Base-by-base conservation (phyloP, 2,329 filamentous ascomycete genomes). In the Neonectria neomacrospora region DNA sequence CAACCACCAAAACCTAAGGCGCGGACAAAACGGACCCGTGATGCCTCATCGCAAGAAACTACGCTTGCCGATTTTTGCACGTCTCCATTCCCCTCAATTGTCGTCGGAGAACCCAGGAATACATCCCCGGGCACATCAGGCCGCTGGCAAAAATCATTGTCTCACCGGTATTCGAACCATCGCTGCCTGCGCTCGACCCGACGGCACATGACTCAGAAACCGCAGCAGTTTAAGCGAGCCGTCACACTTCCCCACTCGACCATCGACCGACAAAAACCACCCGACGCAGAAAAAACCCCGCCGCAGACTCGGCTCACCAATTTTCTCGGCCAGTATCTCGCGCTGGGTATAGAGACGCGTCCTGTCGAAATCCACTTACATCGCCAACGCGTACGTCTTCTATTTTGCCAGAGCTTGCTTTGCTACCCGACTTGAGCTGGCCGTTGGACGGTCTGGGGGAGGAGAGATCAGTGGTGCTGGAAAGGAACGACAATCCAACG, bases 211-310 rank as follows among this genome's bases (percentile, higher is more conserved):
- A 71, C 64, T 71, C 69, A 68, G 37, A 18, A 23, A 23, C 37
- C 30, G 45, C n/a, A 10, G 22, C 51, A 16, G 18, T 22, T 44
- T 57, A 48, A 66, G 67, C 63, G 58, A 69, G 47, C n/a, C 56
- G 22, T 64, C 53, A 66, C 48, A 52, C 53, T 69, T 75, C 71
- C 73, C 74, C 74, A 73, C 74, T 76, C 73, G 75, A 74, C 75
- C 75, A 76, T 57, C 61, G 58, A 58, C 50, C 60, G 37, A 44
- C 30, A 26, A 54, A 54, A 37, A 37, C 34, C 34, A 37, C 34
- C 34, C 14, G 14, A 37, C 14, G 5, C 34, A 45, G 23, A 68
- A 67, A 70, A 66, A 59, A 39, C 71, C 67, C 69, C 70, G 63
- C 72, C 59, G 58, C 60, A 32, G 45, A 58, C 67, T 37, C 64